Evolutionary conservation across 352 stramenopile genomes (phyloP).

Genomic region (Globisporangium apiculatum): DNA sequence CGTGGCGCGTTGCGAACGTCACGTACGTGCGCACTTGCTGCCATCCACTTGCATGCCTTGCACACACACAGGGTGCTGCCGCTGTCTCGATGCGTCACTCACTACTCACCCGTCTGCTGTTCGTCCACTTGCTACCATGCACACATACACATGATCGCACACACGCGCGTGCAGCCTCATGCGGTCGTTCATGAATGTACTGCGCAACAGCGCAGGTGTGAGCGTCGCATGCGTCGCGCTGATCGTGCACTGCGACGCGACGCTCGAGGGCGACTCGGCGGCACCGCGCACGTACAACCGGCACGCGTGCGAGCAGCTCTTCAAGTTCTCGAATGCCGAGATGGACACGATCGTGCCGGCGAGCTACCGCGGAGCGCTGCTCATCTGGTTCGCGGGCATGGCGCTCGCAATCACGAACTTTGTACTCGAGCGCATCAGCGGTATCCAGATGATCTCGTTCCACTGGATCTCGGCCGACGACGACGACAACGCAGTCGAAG

Average conservation of each 20-base stretch:
- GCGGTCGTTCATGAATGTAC: slow-evolving; percentile 74
- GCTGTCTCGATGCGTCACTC: too few relatives aligned
- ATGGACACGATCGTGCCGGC: slow-evolving; percentile 49
- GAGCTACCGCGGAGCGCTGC: slow-evolving; percentile 71
- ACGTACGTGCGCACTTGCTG: slow-evolving; percentile 66
- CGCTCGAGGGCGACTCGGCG: slow-evolving; percentile 24
- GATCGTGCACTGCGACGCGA: slow-evolving; percentile 76
- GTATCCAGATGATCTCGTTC: slow-evolving; percentile 75
- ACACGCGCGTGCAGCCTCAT: slow-evolving; percentile 25
- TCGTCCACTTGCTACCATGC: not conserved
- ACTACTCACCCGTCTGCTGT: too few relatives aligned
- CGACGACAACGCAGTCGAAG: slow-evolving; percentile 40
- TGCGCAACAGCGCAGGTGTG: slow-evolving; percentile 78
- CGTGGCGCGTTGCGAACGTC: slow-evolving; percentile 60
- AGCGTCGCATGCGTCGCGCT: slow-evolving; percentile 77
- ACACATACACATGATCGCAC: not conserved
- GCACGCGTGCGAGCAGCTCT: slow-evolving; percentile 74
- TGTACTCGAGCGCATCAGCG: slow-evolving; percentile 71
- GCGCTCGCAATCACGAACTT: slow-evolving; percentile 80
- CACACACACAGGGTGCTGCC: too few relatives aligned
- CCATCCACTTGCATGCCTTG: not conserved
- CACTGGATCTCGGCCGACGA: slow-evolving; percentile 49
- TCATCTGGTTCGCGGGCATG: slow-evolving; percentile 84
- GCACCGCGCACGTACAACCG: slow-evolving; percentile 51
- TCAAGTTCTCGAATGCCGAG: slow-evolving; percentile 52